Conservation (phyloP, 768 basidiomycete genomes). For the Psilocybe tampanensis region DNA sequence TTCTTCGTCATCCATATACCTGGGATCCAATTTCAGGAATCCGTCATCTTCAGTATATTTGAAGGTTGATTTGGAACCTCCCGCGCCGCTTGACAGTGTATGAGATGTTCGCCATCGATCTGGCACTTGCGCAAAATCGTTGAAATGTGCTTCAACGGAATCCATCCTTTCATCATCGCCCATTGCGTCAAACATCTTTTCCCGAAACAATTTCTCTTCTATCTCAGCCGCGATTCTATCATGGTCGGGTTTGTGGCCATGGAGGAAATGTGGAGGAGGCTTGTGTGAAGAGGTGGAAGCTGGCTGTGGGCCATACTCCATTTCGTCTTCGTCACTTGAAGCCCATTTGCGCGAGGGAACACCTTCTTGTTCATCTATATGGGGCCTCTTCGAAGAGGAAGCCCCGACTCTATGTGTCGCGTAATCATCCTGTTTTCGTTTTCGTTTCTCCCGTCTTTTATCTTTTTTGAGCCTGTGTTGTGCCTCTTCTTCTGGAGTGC, state of each 20-base stretch:
- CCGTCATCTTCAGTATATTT: constrained; percentile 34
- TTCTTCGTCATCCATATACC: constrained; percentile 78
- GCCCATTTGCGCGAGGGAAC: constrained; percentile 48
- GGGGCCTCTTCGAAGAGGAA: constrained; percentile 29
- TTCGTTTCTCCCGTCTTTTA: constrained; percentile 30
- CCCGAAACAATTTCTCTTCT: constrained; percentile 69
- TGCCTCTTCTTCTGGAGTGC: constrained; percentile 61
- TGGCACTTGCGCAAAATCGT: constrained; percentile 73
- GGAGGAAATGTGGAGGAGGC: constrained; percentile 16
- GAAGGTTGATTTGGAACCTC: constrained; percentile 20
- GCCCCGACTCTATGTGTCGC: constrained; percentile 9
- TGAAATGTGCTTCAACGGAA: constrained; percentile 61
- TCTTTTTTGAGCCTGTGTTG: constrained; percentile 42
- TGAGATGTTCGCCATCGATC: constrained; percentile 57
- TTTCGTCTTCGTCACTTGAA: constrained; percentile 46
- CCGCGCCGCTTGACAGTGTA: constrained; percentile 17
- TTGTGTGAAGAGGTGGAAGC: constrained; percentile 5
- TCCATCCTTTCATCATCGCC: constrained; percentile 75
- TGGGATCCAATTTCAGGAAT: constrained; percentile 45
- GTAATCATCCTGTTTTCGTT: constrained; percentile 20
- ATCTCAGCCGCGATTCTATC: constrained; percentile 53
- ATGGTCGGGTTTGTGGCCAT: constrained; percentile 39
- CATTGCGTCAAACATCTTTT: constrained; percentile 73
- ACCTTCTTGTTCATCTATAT: constrained; percentile 16
- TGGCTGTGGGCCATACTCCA: constrained; percentile 26